Base-by-base conservation (phyloP, 2,329 filamentous ascomycete species). In the Ophiostoma himal-ulmi region DNA sequence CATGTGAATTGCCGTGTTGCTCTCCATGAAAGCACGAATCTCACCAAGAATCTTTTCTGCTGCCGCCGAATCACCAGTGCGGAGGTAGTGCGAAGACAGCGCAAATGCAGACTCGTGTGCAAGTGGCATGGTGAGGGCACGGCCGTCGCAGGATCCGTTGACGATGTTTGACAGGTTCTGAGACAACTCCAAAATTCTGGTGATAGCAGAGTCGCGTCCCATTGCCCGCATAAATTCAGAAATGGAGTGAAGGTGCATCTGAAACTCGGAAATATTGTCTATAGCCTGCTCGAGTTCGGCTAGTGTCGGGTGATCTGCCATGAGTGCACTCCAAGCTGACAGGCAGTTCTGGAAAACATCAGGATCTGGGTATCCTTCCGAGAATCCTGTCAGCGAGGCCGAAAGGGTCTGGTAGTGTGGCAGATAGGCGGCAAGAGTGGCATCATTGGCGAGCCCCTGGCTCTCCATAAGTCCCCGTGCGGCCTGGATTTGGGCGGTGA, bases 11-110 rank as follows among this genome's bases (percentile, higher is more conserved):
- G 34, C 26, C 5, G 77, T 72, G 0, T 76, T 75, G n/a, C 80
- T 76, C 68, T 80, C 75, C 10, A 81, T 73, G 22, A 85, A 83
- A 26, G 81, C 78, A 73, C 88, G 84, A 3, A 88, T 87, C 70
- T 85, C 83, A 0, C 84, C 82, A 20, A 97, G 82, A 0, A 82
- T 77, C 71, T 81, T 78, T 54, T 82, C 82, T 0, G 85, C 86
- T 73, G 84, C 83, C 0, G 78, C 74, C 64, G 82, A 84, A 67
- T 82, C 82, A 5, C 86, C 86, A n/a, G 86, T 80, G 39, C 79
- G 82, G 22, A 85, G 79, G 73, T 87, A 84, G 64, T 87, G 85
- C 3, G 83, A 78, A 4, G 83, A 85, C 3, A 88, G 79, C 6
- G 81, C 78, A 2, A 88, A 79, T 7, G 80, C 78, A 26, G 82